phyloP scores from a whole-genome alignment of 139 green algal species.

The Ettlia oleoabundans region DNA sequence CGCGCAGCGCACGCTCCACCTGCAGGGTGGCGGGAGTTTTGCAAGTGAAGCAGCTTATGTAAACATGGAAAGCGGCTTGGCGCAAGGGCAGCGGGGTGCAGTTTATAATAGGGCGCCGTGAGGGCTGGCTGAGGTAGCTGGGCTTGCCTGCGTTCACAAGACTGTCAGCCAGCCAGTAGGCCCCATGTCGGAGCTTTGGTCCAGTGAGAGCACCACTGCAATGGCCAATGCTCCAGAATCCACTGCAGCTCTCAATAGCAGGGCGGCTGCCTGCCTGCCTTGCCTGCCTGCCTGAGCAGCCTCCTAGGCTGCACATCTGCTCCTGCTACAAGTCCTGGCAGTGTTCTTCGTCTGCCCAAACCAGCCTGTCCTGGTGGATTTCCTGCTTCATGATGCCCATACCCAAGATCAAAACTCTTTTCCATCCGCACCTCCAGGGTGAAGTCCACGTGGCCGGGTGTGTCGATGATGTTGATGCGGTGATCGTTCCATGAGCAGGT shows the following conservation, averaged over 20 bases:
- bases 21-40: conserved; percentile 26
- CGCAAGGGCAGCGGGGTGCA: neutral
- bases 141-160: no score
- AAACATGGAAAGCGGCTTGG: neutral
- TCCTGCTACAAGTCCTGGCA: no score
- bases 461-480: conserved; percentile 99
- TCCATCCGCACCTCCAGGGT: conserved; percentile 93
- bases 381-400: neutral
- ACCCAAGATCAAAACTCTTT: neutral
- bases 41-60: neutral
- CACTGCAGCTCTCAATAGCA: no score
- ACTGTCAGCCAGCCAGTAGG: no score
- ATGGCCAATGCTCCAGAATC: no score
- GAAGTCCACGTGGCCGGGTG: conserved; percentile 98
- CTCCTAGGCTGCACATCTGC: no score
- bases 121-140: no score
- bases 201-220: no score
- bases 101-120: no score
- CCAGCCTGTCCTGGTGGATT: neutral
- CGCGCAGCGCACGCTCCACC: conserved; percentile 98
- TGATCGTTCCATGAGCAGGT: conserved; percentile 97
- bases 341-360: neutral
- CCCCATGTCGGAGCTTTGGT: no score
- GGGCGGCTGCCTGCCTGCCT: no score
- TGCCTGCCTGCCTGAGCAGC: no score